These are phyloP conservation scores for Beauveria rudraprayagi DNA, from an alignment of 2,329 filamentous ascomycete genomes.

Conservation along the genomic window DNA sequence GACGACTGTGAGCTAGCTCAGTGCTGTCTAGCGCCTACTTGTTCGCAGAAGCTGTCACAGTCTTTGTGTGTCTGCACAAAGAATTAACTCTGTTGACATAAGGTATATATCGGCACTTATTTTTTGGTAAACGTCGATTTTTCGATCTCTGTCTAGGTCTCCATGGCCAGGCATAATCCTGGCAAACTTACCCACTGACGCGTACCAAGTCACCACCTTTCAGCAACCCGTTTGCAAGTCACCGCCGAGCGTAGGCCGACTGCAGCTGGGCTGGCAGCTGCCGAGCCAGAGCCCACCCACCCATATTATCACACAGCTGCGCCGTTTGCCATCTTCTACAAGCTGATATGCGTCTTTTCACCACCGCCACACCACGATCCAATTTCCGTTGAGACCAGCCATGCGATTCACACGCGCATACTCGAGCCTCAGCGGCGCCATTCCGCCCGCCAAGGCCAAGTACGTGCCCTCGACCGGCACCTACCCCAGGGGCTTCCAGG, in stretches of 20 bases:
- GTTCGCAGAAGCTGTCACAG: too few relatives aligned
- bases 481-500: constrained; percentile 84
- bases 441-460: constrained; percentile 78
- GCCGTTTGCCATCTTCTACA: neutral
- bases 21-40: neutral
- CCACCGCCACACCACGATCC: constrained; percentile 7
- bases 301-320: neutral
- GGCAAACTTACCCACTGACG: too few relatives aligned
- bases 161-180: too few relatives aligned
- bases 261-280: neutral
- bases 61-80: too few relatives aligned
- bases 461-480: constrained; percentile 79
- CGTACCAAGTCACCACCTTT: too few relatives aligned
- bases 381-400: constrained; percentile 13
- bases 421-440: constrained; percentile 23
- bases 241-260: neutral
- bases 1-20: neutral
- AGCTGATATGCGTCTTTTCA: neutral
- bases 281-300: constrained; percentile 1
- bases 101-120: too few relatives aligned
- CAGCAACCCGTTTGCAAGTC: neutral
- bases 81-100: too few relatives aligned
- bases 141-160: too few relatives aligned
- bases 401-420: constrained; percentile 30
- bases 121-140: too few relatives aligned